phyloP scores from a whole-genome alignment of 1,284 basidiomycete species.

The Volvariella volvacea region DNA sequence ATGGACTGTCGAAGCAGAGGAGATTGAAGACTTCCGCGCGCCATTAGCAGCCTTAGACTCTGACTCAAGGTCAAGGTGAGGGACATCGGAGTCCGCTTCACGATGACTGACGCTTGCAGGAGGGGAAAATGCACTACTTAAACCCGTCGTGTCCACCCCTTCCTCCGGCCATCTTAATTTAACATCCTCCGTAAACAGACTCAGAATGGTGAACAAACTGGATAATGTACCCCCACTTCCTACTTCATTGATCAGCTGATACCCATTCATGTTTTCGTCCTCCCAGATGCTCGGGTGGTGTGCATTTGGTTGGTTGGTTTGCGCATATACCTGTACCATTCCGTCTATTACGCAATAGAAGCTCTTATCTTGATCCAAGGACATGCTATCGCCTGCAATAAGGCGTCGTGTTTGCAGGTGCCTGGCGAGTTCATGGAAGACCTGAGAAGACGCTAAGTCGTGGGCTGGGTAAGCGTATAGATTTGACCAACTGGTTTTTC shows the following conservation, averaged over 20 bases:
- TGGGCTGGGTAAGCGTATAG: neutral
- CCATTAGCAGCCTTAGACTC: constrained; percentile 26
- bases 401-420: constrained; percentile 89
- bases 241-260: constrained; percentile 91
- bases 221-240: constrained; percentile 93
- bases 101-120: constrained; percentile 18
- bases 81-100: constrained; percentile 55
- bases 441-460: constrained; percentile 39
- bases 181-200: constrained; percentile 94
- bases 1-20: constrained; percentile 65
- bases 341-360: constrained; percentile 97
- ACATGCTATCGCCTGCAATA: constrained; percentile 86
- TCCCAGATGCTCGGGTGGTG: constrained; percentile 62
- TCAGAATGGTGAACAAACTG: constrained; percentile 93
- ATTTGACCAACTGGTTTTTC: constrained; percentile 75
- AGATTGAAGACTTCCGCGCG: constrained; percentile 42
- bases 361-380: constrained; percentile 87
- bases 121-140: constrained; percentile 14
- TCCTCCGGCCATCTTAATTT: constrained; percentile 86
- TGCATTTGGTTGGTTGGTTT: constrained; percentile 43
- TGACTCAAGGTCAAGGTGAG: constrained; percentile 46
- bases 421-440: constrained; percentile 91
- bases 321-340: constrained; percentile 79
- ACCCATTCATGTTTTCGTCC: constrained; percentile 85
- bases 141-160: too few species aligned